Conservation (phyloP, 2,329 filamentous ascomycete genomes). For the Fusarium begoniae region DNA sequence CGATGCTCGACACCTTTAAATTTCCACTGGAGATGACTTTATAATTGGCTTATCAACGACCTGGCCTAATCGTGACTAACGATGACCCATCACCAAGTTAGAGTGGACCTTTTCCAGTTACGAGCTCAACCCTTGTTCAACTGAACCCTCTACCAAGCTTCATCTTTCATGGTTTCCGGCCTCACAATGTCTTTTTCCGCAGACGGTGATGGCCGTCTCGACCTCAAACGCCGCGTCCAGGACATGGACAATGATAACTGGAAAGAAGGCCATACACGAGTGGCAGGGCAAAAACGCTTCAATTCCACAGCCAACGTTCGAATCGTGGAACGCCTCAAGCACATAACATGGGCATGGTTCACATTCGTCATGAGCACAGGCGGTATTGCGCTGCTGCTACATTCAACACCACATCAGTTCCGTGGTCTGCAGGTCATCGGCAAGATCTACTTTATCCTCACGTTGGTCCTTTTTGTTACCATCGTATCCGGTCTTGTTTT, state of each 20-base stretch:
- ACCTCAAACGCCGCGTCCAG: slow-evolving; percentile 29
- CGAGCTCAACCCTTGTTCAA: background rate
- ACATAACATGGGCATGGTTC: slow-evolving; percentile 47
- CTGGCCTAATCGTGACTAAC: background rate
- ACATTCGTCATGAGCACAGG: slow-evolving; percentile 49
- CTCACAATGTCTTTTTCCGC: slow-evolving; percentile 9
- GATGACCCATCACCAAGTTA: slow-evolving; percentile 2
- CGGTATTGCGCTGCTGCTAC: slow-evolving; percentile 43
- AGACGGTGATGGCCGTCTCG: slow-evolving; percentile 9
- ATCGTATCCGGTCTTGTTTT: slow-evolving; percentile 63
- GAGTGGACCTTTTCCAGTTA: slow-evolving; percentile 1
- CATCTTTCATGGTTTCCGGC: background rate
- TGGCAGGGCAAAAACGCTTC: slow-evolving; percentile 35
- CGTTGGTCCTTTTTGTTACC: slow-evolving; percentile 58
- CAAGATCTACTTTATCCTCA: slow-evolving; percentile 58
- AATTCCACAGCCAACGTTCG: slow-evolving; percentile 23
- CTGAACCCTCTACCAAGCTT: background rate
- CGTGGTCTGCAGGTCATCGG: slow-evolving; percentile 58
- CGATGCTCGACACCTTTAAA: background rate
- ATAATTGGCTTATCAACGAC: background rate
- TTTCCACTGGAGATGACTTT: background rate
- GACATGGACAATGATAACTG: slow-evolving; percentile 38
- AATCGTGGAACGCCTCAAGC: slow-evolving; percentile 36
- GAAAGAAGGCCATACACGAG: slow-evolving; percentile 41
- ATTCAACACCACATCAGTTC: slow-evolving; percentile 55